These are phyloP conservation scores for Coniochaeta sp. DNA, from an alignment of 2,329 filamentous ascomycete genomes.

Conservation along the genomic window DNA sequence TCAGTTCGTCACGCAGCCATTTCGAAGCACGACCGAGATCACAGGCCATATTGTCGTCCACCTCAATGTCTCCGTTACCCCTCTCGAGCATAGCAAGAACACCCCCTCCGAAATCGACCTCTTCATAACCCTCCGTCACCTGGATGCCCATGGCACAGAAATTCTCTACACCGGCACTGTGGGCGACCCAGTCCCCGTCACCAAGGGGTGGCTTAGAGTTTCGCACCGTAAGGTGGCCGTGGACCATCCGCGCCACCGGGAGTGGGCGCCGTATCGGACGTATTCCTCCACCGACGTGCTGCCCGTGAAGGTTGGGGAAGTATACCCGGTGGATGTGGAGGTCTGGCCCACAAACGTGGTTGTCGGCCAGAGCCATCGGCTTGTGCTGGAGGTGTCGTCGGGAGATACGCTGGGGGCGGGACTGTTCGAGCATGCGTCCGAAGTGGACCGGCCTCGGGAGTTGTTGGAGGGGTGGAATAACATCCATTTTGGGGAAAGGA, in stretches of 20 bases:
- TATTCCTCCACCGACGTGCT: conserved; percentile 52
- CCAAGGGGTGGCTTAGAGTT: conserved; percentile 58
- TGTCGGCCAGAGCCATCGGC: conserved; percentile 36
- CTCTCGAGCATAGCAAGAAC: conserved; percentile 32
- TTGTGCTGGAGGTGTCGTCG: conserved; percentile 48
- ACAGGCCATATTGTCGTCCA: conserved; percentile 62
- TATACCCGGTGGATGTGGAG: conserved; percentile 56
- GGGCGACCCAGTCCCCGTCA: conserved; percentile 54
- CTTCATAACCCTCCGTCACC: conserved; percentile 56
- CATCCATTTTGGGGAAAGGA: conserved; percentile 41
- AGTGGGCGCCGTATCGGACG: conserved; percentile 50
- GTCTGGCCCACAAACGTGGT: conserved; percentile 60
- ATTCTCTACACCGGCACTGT: conserved; percentile 60
- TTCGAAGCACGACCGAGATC: conserved; percentile 59
- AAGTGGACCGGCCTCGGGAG: conserved; percentile 45
- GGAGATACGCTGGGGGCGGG: conserved; percentile 55
- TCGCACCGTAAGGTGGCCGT: conserved; percentile 47
- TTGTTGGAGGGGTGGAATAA: conserved; percentile 52
- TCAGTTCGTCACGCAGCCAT: conserved; percentile 50
- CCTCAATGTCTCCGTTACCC: conserved; percentile 58
- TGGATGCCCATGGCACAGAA: conserved; percentile 46
- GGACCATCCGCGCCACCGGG: conserved; percentile 41
- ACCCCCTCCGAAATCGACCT: conserved; percentile 51
- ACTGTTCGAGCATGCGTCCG: conserved; percentile 46
- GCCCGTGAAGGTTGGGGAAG: conserved; percentile 44